A percentile compares a stretch with the other conserved stretches of the same genome.
phyloP scores from a whole-genome alignment of 768 basidiomycete genomes.

The Panus rudis region DNA sequence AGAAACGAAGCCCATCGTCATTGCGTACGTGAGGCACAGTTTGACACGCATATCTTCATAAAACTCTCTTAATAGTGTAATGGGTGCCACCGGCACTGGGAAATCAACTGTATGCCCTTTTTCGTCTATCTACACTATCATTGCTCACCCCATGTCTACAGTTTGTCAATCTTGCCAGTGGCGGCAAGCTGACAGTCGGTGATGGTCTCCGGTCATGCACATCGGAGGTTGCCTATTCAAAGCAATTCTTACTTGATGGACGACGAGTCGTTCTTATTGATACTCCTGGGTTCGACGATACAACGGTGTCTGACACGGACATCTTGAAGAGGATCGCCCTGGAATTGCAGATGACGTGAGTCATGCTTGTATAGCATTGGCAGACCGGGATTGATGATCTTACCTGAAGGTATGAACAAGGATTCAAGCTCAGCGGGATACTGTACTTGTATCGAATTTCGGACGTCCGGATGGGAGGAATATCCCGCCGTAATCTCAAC shows the following conservation, averaged over 20 bases:
- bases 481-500: slow-evolving; percentile 33
- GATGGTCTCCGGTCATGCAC: slow-evolving; percentile 45
- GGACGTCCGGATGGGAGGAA: slow-evolving; percentile 13
- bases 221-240: slow-evolving; percentile 34
- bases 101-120: slow-evolving; percentile 15
- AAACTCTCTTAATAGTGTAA: slow-evolving; percentile 9
- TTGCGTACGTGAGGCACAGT: neutral
- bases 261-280: slow-evolving; percentile 41
- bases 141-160: slow-evolving; percentile 12
- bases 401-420: slow-evolving; percentile 9
- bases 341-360: slow-evolving; percentile 8
- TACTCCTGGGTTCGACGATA: slow-evolving; percentile 56
- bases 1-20: neutral
- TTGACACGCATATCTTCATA: neutral
- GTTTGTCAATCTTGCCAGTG: slow-evolving; percentile 52
- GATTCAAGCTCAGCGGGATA: slow-evolving; percentile 11
- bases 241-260: slow-evolving; percentile 38
- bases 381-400: neutral
- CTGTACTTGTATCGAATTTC: slow-evolving; percentile 17
- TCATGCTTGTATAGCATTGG: neutral
- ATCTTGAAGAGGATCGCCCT: slow-evolving; percentile 10
- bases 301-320: slow-evolving; percentile 20
- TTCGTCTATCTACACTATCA: neutral
- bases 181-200: slow-evolving; percentile 41
- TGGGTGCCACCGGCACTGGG: slow-evolving; percentile 18